A percentile compares a stretch with the other conserved stretches of the same genome.
These are phyloP conservation scores for Mytilinidion resinicola DNA, from an alignment of 495 filamentous ascomycete species.

Conservation along the genomic window DNA sequence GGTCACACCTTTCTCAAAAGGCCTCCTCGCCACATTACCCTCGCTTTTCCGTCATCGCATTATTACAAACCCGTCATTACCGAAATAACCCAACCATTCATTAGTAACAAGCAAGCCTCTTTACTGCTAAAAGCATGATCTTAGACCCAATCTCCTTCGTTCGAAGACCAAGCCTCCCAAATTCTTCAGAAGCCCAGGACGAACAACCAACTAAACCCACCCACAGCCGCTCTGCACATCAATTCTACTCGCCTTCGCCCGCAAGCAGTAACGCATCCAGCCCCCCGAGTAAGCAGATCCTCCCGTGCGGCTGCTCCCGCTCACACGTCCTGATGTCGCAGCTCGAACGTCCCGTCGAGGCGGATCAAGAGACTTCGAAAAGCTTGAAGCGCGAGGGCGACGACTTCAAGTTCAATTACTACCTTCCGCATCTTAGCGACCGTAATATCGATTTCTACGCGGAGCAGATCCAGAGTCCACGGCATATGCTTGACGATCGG, in stretches of 20 bases:
- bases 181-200: no score
- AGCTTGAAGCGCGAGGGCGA: not conserved
- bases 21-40: no score
- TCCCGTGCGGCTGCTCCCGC: not conserved
- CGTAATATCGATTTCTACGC: not conserved
- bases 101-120: no score
- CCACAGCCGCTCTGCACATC: not conserved
- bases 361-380: not conserved
- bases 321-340: not conserved
- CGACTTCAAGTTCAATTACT: not conserved
- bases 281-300: not conserved
- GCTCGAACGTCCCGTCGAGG: no score
- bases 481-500: not conserved
- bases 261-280: not conserved
- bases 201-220: not conserved
- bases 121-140: no score
- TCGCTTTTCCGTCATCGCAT: no score
- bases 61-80: no score
- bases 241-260: not conserved
- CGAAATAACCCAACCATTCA: no score
- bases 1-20: no score
- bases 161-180: no score
- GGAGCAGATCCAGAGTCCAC: no score
- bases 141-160: no score
- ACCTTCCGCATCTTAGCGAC: not conserved